Percentiles rank a stretch among this genome's conserved stretches.
These are phyloP conservation scores for Boechera retrofracta DNA, from an alignment of 345 rosid genomes.

Conservation along the genomic window DNA sequence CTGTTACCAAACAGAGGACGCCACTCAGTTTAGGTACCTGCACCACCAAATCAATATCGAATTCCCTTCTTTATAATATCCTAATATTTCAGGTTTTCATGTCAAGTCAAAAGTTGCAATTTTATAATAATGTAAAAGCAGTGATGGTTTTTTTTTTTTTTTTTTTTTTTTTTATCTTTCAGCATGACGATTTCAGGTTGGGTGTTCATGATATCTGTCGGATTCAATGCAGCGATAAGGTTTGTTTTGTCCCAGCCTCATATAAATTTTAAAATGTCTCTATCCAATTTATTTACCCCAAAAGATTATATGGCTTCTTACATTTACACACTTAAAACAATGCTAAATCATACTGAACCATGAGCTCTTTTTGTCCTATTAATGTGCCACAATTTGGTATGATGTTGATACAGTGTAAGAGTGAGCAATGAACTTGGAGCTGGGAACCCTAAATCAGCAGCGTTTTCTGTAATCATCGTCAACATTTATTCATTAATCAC, in stretches of 20 bases:
- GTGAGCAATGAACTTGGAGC: slow-evolving; percentile 88
- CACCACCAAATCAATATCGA: slow-evolving; percentile 29
- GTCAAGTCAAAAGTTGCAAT: not conserved
- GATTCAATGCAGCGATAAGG: slow-evolving; percentile 81
- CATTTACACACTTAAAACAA: not conserved
- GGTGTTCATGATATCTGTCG: slow-evolving; percentile 77
- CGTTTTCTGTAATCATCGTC: slow-evolving; percentile 64
- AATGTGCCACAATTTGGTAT: not conserved
- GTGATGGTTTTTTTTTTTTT: not conserved
- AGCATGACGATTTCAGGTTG: slow-evolving; percentile 71
- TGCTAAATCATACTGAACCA: not conserved
- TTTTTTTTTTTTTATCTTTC: slow-evolving; percentile 35
- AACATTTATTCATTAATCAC: slow-evolving; percentile 53
- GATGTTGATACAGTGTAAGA: slow-evolving; percentile 58
- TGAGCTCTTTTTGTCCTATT: not conserved
- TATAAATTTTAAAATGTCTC: not conserved
- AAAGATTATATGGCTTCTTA: not conserved
- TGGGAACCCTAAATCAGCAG: slow-evolving; percentile 68
- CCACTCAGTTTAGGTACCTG: slow-evolving; percentile 25
- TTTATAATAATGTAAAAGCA: not conserved
- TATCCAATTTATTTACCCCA: not conserved
- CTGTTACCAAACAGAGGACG: not conserved
- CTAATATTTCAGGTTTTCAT: not conserved
- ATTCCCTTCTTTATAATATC: slow-evolving; percentile 11
- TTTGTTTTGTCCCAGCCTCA: slow-evolving; percentile 18